These are phyloP conservation scores for Brassica juncea DNA, from an alignment of 345 rosid genomes.

Conservation along the genomic window DNA sequence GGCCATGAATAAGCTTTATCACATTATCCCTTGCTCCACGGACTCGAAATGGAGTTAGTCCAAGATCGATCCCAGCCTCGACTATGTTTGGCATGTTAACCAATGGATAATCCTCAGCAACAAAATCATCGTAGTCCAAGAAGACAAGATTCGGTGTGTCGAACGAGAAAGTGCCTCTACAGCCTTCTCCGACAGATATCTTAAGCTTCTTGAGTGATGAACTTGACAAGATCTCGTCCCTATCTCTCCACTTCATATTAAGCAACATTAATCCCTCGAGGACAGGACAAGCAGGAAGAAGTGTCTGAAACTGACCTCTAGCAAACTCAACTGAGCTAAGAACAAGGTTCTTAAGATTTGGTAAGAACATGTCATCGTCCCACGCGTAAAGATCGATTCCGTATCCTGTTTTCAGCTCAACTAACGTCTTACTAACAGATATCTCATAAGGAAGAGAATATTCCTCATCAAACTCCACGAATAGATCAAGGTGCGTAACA, in stretches of 20 bases:
- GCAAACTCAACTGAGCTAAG: slow-evolving; percentile 20
- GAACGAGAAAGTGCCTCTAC: slow-evolving; percentile 23
- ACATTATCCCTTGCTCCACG: neutral
- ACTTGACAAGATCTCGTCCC: slow-evolving; percentile 26
- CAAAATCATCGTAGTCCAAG: slow-evolving; percentile 12
- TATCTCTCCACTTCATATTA: slow-evolving; percentile 34
- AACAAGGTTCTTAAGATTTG: slow-evolving; percentile 19
- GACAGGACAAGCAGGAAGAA: slow-evolving; percentile 33
- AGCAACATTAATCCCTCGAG: slow-evolving; percentile 13
- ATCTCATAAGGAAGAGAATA: slow-evolving; percentile 26
- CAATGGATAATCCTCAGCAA: slow-evolving; percentile 24
- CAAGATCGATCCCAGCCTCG: slow-evolving; percentile 1
- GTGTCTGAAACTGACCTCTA: slow-evolving; percentile 33
- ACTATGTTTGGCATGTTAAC: slow-evolving; percentile 15
- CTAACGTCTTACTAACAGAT: slow-evolving; percentile 19
- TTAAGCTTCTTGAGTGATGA: slow-evolving; percentile 17
- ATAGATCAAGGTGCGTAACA: slow-evolving; percentile 28
- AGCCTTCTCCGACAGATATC: neutral
- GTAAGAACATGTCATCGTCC: slow-evolving; percentile 23
- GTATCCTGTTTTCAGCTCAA: slow-evolving; percentile 7
- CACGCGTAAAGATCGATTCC: slow-evolving; percentile 21
- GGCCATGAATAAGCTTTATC: slow-evolving; percentile 19
- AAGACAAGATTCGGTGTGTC: slow-evolving; percentile 28
- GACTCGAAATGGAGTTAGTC: neutral
- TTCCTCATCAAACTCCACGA: neutral